These are phyloP conservation scores for Phytophthora idaei DNA, from an alignment of 352 stramenopile species.

Conservation along the genomic window DNA sequence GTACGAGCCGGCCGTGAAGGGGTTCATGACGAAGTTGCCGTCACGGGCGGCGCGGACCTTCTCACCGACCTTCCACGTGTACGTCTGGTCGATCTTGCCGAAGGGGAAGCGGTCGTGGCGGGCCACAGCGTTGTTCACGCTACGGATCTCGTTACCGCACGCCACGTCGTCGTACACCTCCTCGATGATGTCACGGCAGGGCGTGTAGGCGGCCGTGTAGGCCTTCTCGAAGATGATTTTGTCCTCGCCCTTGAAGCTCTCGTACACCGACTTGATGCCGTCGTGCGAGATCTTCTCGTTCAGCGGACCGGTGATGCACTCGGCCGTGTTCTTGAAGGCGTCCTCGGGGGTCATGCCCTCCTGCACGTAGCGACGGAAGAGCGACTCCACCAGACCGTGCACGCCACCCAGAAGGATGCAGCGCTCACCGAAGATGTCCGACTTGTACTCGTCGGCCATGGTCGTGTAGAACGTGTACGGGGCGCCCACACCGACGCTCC, in stretches of 20 bases:
- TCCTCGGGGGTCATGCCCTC: constrained; percentile 95
- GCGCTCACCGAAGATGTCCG: constrained; percentile 98
- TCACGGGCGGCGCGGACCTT: constrained; percentile 94
- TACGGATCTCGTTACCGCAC: constrained; percentile 98
- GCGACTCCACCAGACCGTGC: constrained; percentile 97
- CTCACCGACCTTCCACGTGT: constrained; percentile 97
- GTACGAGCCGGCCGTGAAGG: constrained; percentile 97
- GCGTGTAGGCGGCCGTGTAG: constrained; percentile 96
- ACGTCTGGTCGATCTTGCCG: constrained; percentile 97
- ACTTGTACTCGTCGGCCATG: constrained; percentile 97
- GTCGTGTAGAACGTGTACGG: constrained; percentile 99
- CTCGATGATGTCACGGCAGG: constrained; percentile 97
- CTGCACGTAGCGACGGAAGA: constrained; percentile 96
- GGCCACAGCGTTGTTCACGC: constrained; percentile 97
- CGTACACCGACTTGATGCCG: constrained; percentile 97
- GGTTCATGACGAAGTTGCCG: constrained; percentile 97
- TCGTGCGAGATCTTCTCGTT: constrained; percentile 98
- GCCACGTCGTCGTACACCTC: constrained; percentile 99
- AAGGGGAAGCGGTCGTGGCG: constrained; percentile 95
- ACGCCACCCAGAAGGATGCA: constrained; percentile 97
- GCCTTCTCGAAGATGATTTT: constrained; percentile 95
- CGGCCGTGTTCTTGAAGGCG: constrained; percentile 95
- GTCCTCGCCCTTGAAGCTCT: constrained; percentile 92
- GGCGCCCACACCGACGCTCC: constrained; percentile 96
- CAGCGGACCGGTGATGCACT: constrained; percentile 98